A percentile compares a stretch with the other conserved stretches of the same genome.
phyloP scores from a whole-genome alignment of 2,329 filamentous ascomycete genomes.

The Myriosclerotinia curreyana region DNA sequence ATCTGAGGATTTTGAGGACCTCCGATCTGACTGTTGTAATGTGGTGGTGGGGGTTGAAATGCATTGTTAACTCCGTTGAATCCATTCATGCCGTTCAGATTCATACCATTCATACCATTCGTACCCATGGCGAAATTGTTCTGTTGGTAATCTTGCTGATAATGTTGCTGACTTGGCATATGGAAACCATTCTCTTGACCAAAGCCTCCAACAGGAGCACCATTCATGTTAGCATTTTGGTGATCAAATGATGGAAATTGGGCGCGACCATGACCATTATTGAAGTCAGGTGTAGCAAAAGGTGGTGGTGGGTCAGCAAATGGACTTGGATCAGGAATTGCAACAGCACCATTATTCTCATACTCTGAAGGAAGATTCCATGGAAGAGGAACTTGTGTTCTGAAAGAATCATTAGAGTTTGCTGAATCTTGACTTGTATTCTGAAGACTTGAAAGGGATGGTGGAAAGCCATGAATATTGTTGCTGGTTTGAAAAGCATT shows the following conservation, averaged over 20 bases:
- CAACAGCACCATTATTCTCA: conserved; percentile 7
- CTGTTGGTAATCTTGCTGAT: neutral
- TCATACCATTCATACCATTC: neutral
- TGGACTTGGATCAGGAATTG: conserved; percentile 13
- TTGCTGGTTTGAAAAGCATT: conserved; percentile 12
- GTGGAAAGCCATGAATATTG: conserved; percentile 9
- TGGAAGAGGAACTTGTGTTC: conserved; percentile 31
- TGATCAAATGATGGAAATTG: conserved; percentile 11
- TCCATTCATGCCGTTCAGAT: neutral
- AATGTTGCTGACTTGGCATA: neutral
- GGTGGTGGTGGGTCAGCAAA: conserved; percentile 12
- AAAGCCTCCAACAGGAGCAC: neutral
- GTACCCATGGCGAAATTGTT: neutral
- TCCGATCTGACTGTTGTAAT: conserved; percentile 8
- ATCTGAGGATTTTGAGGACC: conserved; percentile 1
- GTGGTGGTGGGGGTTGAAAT: conserved; percentile 2
- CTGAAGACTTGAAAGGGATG: neutral
- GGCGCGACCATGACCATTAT: conserved; percentile 3
- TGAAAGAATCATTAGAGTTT: conserved; percentile 28
- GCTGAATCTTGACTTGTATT: conserved; percentile 12
- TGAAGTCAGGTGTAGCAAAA: conserved; percentile 21
- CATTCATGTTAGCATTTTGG: neutral
- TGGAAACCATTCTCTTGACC: neutral
- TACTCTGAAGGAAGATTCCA: conserved; percentile 28
- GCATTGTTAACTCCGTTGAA: conserved; percentile 5